These are phyloP conservation scores for Calonectria crousiana DNA, from an alignment of 2,329 filamentous ascomycete species.

Conservation along the genomic window DNA sequence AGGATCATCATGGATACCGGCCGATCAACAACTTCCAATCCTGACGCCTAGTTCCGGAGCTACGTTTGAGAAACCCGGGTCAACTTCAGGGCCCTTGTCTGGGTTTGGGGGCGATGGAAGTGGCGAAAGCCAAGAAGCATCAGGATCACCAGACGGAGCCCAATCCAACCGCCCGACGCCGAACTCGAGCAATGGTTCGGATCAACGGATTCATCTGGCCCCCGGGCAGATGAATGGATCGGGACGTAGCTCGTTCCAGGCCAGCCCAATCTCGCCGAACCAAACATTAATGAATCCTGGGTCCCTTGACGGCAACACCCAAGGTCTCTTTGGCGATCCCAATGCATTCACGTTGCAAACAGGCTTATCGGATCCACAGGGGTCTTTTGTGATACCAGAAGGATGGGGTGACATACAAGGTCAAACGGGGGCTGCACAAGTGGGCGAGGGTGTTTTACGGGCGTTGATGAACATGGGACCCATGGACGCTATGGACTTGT, in stretches of 20 bases:
- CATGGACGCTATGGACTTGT: constrained; percentile 71
- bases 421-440: constrained; percentile 64
- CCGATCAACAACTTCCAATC: constrained; percentile 54
- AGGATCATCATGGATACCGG: constrained; percentile 53
- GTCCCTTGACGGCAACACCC: constrained; percentile 51
- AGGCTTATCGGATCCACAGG: constrained; percentile 38
- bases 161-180: constrained; percentile 69
- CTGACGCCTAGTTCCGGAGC: constrained; percentile 50
- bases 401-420: constrained; percentile 59
- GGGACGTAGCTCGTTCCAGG: constrained; percentile 61
- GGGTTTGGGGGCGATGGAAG: constrained; percentile 59
- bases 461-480: constrained; percentile 70
- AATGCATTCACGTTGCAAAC: constrained; percentile 51
- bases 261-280: constrained; percentile 63
- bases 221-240: constrained; percentile 53
- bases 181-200: constrained; percentile 62
- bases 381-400: constrained; percentile 56
- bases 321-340: constrained; percentile 55
- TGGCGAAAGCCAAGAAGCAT: constrained; percentile 60
- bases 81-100: constrained; percentile 43
- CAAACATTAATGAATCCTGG: constrained; percentile 54
- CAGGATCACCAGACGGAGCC: constrained; percentile 62
- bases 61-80: constrained; percentile 50
- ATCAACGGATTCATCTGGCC: constrained; percentile 43
- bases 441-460: constrained; percentile 68